phyloP scores from a whole-genome alignment of 2,329 filamentous ascomycete species.

The Colletotrichum tamarilloi region DNA sequence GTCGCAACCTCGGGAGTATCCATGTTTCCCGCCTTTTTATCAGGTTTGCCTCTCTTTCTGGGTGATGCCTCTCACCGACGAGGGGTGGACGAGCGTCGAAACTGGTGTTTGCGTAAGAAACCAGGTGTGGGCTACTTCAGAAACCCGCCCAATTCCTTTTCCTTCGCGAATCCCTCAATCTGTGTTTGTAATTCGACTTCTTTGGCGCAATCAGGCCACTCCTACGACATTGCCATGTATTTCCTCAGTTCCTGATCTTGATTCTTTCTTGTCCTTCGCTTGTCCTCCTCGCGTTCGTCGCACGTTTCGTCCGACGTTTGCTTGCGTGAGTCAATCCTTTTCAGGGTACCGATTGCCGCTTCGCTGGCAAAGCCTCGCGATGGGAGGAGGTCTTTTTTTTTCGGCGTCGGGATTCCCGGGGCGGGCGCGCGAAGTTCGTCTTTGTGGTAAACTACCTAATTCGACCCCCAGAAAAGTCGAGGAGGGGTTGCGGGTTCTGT shows the following conservation, averaged over 20 bases:
- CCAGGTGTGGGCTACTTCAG: background rate
- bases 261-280: conserved; percentile 1
- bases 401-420: background rate
- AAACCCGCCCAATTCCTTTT: conserved; percentile 6
- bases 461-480: background rate
- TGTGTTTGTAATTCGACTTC: background rate
- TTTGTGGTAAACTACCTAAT: background rate
- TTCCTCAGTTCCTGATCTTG: background rate
- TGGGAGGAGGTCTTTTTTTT: conserved; percentile 5
- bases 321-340: background rate
- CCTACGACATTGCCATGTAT: conserved; percentile 31
- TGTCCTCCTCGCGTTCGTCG: conserved; percentile 2
- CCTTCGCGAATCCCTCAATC: background rate
- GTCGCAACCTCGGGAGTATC: conserved; percentile 30
- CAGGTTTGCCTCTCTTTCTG: background rate
- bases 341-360: background rate
- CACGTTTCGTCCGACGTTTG: conserved; percentile 20
- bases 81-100: background rate
- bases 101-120: background rate
- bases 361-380: background rate
- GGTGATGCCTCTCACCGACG: background rate
- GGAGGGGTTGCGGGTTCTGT: conserved; percentile 22
- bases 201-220: conserved; percentile 30
- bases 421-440: background rate
- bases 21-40: conserved; percentile 23